Evolutionary conservation across 305 asterid genomes (phyloP).

Genomic region (Euphrasia arctica): DNA sequence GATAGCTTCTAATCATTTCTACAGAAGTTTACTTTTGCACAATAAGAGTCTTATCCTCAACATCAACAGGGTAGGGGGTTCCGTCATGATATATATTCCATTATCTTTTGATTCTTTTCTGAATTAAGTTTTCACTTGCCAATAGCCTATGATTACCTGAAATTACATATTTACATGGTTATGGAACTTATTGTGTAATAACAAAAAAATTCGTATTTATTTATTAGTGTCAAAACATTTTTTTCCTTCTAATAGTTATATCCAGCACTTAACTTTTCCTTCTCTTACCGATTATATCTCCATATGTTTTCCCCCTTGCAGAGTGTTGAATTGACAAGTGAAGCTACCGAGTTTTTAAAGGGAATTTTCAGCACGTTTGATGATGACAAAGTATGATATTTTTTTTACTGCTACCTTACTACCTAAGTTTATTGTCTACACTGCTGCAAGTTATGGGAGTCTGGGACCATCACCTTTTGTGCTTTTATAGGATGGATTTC

Average conservation of each 20-base stretch:
- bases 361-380: constrained; percentile 94
- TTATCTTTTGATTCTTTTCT: background rate
- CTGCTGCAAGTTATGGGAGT: constrained; percentile 17
- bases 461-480: constrained; percentile 25
- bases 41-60: constrained; percentile 14
- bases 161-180: constrained; percentile 1
- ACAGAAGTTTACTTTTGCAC: constrained; percentile 5
- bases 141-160: background rate
- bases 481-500: constrained; percentile 83
- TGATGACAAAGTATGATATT: constrained; percentile 68
- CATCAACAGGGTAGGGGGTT: constrained; percentile 8
- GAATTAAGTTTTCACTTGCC: constrained; percentile 1
- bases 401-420: constrained; percentile 14
- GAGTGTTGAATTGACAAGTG: constrained; percentile 96
- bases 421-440: constrained; percentile 15
- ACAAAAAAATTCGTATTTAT: background rate
- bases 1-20: constrained; percentile 14
- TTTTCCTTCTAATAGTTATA: constrained; percentile 15
- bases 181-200: constrained; percentile 12
- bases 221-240: constrained; percentile 7
- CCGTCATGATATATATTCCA: constrained; percentile 18
- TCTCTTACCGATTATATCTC: constrained; percentile 14
- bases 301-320: constrained; percentile 43
- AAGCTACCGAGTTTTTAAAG: constrained; percentile 92
- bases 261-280: constrained; percentile 13